Evolutionary conservation across 1,284 basidiomycete genomes (phyloP).

Genomic region (Boletus nobilissimus): DNA sequence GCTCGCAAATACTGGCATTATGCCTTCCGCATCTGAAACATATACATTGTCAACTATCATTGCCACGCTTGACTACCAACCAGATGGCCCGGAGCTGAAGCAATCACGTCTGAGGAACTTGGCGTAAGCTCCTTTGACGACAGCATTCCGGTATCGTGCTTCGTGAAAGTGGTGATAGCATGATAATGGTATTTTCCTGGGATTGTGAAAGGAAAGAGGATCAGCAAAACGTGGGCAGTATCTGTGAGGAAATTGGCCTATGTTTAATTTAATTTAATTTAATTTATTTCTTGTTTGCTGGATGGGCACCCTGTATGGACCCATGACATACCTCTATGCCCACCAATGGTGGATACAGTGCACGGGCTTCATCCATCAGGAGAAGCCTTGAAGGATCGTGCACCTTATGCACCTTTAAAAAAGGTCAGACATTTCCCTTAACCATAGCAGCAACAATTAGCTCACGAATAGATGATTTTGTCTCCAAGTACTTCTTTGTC

Average conservation of each 20-base stretch:
- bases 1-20: constrained; percentile 77
- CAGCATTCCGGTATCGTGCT: constrained; percentile 65
- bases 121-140: constrained; percentile 16
- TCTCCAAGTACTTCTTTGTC: constrained; percentile 94
- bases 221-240: constrained; percentile 78
- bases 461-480: constrained; percentile 89
- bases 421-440: neutral
- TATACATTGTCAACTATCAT: constrained; percentile 68
- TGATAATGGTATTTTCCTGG: constrained; percentile 84
- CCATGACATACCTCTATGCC: constrained; percentile 71
- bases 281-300: constrained; percentile 2
- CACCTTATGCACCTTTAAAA: constrained; percentile 87
- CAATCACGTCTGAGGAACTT: constrained; percentile 28
- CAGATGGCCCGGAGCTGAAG: neutral
- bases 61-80: constrained; percentile 55
- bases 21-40: constrained; percentile 66
- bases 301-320: constrained; percentile 75
- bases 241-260: constrained; percentile 53
- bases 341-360: constrained; percentile 72
- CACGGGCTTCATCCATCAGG: constrained; percentile 65
- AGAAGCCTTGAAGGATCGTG: constrained; percentile 84
- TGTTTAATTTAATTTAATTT: neutral
- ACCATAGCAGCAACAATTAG: constrained; percentile 27
- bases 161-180: constrained; percentile 74
- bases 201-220: constrained; percentile 85